These are phyloP conservation scores for Aspergillus texensis DNA, from an alignment of 2,329 filamentous ascomycete genomes.

Conservation along the genomic window DNA sequence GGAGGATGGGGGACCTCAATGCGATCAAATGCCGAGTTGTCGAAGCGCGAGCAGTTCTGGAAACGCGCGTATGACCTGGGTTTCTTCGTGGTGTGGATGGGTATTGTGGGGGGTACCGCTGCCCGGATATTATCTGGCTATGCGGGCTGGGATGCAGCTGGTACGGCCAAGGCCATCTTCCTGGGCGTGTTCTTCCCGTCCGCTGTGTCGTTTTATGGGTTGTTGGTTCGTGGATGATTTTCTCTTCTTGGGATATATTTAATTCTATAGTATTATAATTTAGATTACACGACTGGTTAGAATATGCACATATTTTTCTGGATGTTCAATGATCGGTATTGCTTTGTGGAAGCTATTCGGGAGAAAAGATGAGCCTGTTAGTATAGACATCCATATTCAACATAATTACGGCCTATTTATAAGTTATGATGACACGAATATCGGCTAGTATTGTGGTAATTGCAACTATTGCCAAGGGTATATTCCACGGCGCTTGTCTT, in stretches of 20 bases:
- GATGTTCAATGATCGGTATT: background rate
- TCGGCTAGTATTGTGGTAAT: background rate
- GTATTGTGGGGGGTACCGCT: conserved; percentile 27
- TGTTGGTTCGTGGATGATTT: conserved; percentile 18
- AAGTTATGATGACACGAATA: no score
- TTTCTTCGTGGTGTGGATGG: conserved; percentile 36
- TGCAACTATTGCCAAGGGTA: background rate
- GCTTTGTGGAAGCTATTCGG: no score
- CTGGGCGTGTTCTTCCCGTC: conserved; percentile 19
- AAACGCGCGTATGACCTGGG: conserved; percentile 31
- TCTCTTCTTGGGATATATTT: background rate
- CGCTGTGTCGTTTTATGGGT: conserved; percentile 20
- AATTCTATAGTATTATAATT: background rate
- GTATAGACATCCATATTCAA: no score
- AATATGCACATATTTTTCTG: background rate
- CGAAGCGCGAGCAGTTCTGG: conserved; percentile 26
- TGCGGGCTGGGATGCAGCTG: conserved; percentile 18
- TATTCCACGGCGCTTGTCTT: background rate
- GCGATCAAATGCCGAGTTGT: conserved; percentile 32
- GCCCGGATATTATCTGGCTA: conserved; percentile 19
- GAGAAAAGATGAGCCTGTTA: no score
- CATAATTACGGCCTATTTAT: no score
- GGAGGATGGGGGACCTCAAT: conserved; percentile 41
- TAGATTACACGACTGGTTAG: background rate
- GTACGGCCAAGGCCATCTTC: conserved; percentile 18